Evolutionary conservation across 148 eudicot species (phyloP).

Genomic region (Gaultheria prostrata): DNA sequence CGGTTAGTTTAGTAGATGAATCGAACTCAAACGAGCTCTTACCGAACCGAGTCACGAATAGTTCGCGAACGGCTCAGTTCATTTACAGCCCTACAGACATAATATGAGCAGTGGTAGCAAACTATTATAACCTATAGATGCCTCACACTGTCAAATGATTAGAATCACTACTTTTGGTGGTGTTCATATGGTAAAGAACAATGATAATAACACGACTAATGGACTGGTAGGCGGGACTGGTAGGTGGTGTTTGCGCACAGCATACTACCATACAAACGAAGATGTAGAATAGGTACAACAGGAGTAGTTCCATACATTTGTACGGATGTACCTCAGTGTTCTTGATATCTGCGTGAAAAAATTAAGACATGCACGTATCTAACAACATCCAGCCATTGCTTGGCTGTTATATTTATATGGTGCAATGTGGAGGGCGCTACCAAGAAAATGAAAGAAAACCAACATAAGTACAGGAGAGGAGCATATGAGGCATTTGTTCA

Average conservation of each 20-base stretch:
- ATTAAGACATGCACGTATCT: background rate
- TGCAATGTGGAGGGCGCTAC: background rate
- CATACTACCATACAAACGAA: background rate
- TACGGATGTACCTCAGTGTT: background rate
- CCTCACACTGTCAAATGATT: background rate
- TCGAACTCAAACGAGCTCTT: no score
- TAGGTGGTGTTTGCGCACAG: background rate
- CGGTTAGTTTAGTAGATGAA: no score
- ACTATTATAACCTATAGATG: background rate
- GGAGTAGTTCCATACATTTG: background rate
- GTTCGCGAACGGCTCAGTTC: no score
- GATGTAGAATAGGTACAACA: background rate
- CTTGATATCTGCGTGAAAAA: background rate
- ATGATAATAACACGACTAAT: background rate
- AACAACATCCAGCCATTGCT: background rate
- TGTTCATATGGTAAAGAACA: background rate
- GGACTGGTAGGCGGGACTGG: background rate
- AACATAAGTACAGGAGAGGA: background rate
- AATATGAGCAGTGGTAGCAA: background rate
- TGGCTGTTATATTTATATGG: background rate
- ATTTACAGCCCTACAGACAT: no score
- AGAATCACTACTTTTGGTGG: background rate
- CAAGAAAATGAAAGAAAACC: background rate
- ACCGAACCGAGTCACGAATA: no score
- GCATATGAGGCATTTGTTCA: background rate